Conservation (phyloP, 495 filamentous ascomycete genomes). For the Chaetomium tenue region DNA sequence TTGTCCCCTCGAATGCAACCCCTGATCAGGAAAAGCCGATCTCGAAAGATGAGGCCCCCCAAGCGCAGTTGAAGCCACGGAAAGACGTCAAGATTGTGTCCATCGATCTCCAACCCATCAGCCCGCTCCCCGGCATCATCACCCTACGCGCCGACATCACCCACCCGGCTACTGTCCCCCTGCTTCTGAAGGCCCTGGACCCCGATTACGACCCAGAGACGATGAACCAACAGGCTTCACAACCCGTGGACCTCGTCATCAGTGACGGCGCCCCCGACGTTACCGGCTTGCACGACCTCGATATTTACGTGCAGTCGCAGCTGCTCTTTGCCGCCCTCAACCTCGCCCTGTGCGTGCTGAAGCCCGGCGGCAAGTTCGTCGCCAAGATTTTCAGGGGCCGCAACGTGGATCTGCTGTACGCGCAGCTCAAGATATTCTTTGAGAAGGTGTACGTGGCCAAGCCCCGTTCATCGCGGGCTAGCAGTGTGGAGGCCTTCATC, state of each 20-base stretch:
- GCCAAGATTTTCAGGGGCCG: constrained; percentile 96
- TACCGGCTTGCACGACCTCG: constrained; percentile 92
- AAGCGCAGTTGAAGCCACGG: constrained; percentile 50
- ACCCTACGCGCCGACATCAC: constrained; percentile 94
- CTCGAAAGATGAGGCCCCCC: background rate
- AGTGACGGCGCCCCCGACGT: constrained; percentile 96
- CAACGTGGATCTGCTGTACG: constrained; percentile 88
- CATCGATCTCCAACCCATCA: constrained; percentile 94
- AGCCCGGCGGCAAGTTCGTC: constrained; percentile 91
- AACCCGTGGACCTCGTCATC: constrained; percentile 86
- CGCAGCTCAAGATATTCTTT: constrained; percentile 88
- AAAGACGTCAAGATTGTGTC: constrained; percentile 89
- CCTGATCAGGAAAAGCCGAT: constrained; percentile 27
- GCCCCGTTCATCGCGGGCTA: constrained; percentile 85
- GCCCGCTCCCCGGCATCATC: constrained; percentile 84
- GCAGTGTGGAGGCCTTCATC: constrained; percentile 93
- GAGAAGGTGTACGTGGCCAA: constrained; percentile 86
- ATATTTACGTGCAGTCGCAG: constrained; percentile 96
- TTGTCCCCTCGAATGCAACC: constrained; percentile 36
- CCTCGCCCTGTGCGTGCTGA: constrained; percentile 84
- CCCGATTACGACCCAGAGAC: constrained; percentile 62
- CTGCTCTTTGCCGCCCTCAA: constrained; percentile 91
- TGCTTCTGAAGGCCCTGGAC: constrained; percentile 81
- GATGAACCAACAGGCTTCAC: constrained; percentile 50
- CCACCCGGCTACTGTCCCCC: constrained; percentile 87